Conservation (phyloP, 2,329 filamentous ascomycete species). For the Myriangium duriaei region DNA sequence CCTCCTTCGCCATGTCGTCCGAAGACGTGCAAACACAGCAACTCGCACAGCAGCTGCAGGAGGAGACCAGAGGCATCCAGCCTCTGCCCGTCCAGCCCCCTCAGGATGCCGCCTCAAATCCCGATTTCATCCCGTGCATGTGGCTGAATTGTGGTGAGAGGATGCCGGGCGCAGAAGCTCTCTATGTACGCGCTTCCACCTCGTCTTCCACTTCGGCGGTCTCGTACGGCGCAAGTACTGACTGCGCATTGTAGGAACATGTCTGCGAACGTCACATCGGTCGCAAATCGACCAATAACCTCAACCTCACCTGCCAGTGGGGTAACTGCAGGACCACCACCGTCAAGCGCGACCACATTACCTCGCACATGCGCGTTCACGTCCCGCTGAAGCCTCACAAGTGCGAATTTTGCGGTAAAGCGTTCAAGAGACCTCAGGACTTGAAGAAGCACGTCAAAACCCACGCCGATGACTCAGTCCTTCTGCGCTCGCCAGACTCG, state of each 20-base stretch:
- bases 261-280: slow-evolving; percentile 97
- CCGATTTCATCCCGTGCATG: slow-evolving; percentile 42
- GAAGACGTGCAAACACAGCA: slow-evolving; percentile 8
- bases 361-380: slow-evolving; percentile 94
- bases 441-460: slow-evolving; percentile 99
- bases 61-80: slow-evolving; percentile 5
- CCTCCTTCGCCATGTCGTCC: slow-evolving; percentile 4
- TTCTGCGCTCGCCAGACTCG: slow-evolving; percentile 51
- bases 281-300: slow-evolving; percentile 97
- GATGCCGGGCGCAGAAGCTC: slow-evolving; percentile 43
- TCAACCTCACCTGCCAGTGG: slow-evolving; percentile 96
- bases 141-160: slow-evolving; percentile 52
- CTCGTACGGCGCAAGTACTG: slow-evolving; percentile 10
- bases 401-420: slow-evolving; percentile 96
- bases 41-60: background rate
- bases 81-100: slow-evolving; percentile 16
- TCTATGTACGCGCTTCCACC: slow-evolving; percentile 43
- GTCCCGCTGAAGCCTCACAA: slow-evolving; percentile 99
- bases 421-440: slow-evolving; percentile 97
- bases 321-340: slow-evolving; percentile 91
- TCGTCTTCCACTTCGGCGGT: background rate
- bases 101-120: slow-evolving; percentile 21
- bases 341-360: slow-evolving; percentile 98
- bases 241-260: slow-evolving; percentile 57
- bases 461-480: slow-evolving; percentile 86